Evolutionary conservation across 768 basidiomycete species (phyloP).

Genomic region (Termitomyces eurrhizus): DNA sequence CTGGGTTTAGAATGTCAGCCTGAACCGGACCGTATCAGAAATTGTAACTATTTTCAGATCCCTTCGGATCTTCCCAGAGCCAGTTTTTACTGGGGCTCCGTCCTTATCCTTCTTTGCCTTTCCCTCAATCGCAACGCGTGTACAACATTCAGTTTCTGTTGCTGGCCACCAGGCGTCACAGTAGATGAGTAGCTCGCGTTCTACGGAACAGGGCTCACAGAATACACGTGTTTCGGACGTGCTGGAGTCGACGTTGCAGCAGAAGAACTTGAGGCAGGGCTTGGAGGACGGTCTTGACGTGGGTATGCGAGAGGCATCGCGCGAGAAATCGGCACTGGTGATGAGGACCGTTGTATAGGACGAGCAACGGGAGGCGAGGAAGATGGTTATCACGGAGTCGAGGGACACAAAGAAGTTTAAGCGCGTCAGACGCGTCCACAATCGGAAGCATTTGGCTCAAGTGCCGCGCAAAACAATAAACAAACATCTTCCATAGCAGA

Average conservation of each 20-base stretch:
- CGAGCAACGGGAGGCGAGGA: slow-evolving; percentile 4
- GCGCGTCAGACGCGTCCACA: slow-evolving; percentile 25
- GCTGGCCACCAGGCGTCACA: slow-evolving; percentile 37
- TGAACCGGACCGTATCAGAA: too few relatives aligned
- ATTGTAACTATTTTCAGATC: too few relatives aligned
- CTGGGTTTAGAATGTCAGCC: too few relatives aligned
- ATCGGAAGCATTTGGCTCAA: slow-evolving; percentile 18
- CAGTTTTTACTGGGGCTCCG: too few relatives aligned
- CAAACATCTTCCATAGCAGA: slow-evolving; percentile 12
- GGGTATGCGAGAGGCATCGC: slow-evolving; percentile 14
- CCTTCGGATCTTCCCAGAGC: too few relatives aligned
- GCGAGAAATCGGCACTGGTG: background rate
- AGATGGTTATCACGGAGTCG: slow-evolving; percentile 3
- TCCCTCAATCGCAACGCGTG: slow-evolving; percentile 72
- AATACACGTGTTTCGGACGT: slow-evolving; percentile 17
- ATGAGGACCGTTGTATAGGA: background rate
- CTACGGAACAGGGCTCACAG: slow-evolving; percentile 18
- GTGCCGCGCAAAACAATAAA: slow-evolving; percentile 13
- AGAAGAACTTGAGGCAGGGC: slow-evolving; percentile 9
- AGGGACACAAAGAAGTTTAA: slow-evolving; percentile 5
- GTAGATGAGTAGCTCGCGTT: slow-evolving; percentile 43
- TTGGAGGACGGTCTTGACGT: slow-evolving; percentile 13
- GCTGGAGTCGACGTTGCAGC: slow-evolving; percentile 7
- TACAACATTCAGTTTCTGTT: slow-evolving; percentile 60
- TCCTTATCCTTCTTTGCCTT: slow-evolving; percentile 63